Evolutionary conservation across 768 basidiomycete genomes (phyloP).

Genomic region (Astraeus odoratus): DNA sequence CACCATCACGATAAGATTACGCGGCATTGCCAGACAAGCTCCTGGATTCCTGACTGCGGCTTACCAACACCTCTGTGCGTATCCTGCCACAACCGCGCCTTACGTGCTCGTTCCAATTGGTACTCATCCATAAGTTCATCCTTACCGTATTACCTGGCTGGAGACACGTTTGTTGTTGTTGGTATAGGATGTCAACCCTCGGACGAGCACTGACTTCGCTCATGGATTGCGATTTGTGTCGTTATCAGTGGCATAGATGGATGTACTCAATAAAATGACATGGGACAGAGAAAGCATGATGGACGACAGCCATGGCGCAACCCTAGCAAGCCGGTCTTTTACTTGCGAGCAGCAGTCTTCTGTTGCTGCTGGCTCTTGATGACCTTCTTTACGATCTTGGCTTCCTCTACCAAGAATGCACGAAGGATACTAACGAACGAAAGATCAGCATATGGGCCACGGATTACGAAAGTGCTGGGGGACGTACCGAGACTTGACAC

Average conservation of each 20-base stretch:
- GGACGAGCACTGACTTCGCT: not conserved
- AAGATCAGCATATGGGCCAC: no score
- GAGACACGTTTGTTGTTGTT: no score
- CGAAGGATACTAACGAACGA: slow-evolving; percentile 76
- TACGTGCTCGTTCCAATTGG: no score
- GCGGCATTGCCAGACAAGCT: not conserved
- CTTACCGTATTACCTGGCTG: no score
- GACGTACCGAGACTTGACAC: slow-evolving; percentile 88
- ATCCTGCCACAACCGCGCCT: no score
- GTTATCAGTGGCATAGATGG: not conserved
- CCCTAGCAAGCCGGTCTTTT: slow-evolving; percentile 3
- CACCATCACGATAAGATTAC: not conserved
- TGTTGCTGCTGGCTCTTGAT: slow-evolving; percentile 89
- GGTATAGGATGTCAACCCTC: no score
- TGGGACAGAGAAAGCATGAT: not conserved
- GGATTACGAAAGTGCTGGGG: no score
- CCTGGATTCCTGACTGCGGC: not conserved
- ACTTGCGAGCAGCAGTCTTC: slow-evolving; percentile 24
- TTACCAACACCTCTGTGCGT: not conserved
- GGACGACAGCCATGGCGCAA: not conserved
- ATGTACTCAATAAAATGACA: slow-evolving; percentile 1
- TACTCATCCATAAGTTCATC: no score
- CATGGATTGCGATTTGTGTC: not conserved
- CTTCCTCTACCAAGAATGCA: slow-evolving; percentile 98
- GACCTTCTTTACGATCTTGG: slow-evolving; percentile 99